Base-by-base conservation (phyloP, 2,329 filamentous ascomycete species). In the Geosmithia putterillii region DNA sequence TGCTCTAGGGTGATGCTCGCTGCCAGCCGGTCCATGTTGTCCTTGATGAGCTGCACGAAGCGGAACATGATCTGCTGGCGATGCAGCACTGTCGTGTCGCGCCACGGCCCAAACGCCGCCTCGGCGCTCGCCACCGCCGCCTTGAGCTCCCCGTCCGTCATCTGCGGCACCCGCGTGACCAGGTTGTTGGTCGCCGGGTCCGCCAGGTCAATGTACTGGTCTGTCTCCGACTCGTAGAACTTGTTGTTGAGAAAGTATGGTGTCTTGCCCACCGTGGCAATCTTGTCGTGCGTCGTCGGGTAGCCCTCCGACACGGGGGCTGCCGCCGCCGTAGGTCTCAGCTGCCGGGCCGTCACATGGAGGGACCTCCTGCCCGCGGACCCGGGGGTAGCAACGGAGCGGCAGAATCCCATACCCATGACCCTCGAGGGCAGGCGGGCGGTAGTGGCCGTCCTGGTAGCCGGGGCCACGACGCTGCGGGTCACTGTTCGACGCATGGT, bases 11-110 rank as follows among this genome's bases (percentile, higher is more conserved):
- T 89, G 61, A 92, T 92, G 66, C 82, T 87, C 12, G 86, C 85
- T 15, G 86, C 86, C 51, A 92, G 66, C 17, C 86, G 74, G 60
- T 92, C 86, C 84, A 84, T 89, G 66, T 92, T 83, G 65, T 89
- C 81, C 42, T 83, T 72, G 59, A 92, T 86, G 56, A 92, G 68
- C 25, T 74, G 73, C 28, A 87, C 83, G 55, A 87, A 88, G 63
- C 83, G 83, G 73, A 92, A 90, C 83, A 90, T 87, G 65, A 90
- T 81, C 66, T 86, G 79, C 70, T 92, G 86, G 49, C 85, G 73
- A 48, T 75, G 69, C 51, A 92, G 71, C 49, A 90, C 68, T 58
- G 78, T 85, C 21, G 78, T 89, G 49, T 73, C 70, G 53, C 70
- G 77, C 86, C 86, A 92, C 42, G 69, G 69, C 50, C 79, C 75